Conservation (phyloP, 768 basidiomycete genomes). For the Amanita phalloides region DNA sequence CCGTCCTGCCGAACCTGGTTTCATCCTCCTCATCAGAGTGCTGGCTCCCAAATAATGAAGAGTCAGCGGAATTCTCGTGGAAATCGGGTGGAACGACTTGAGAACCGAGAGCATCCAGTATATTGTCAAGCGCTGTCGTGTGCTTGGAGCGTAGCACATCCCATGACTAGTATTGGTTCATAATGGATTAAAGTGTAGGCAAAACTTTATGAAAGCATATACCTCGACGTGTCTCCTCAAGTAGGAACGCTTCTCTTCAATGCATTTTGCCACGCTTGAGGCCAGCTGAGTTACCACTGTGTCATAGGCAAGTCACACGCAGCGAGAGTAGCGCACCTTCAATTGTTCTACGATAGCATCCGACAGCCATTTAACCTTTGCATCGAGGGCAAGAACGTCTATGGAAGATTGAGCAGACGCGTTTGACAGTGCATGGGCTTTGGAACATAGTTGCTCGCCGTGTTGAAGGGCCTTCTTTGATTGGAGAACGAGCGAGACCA, state of each 20-base stretch:
- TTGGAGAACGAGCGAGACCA: slow-evolving; percentile 67
- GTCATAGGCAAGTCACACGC: neutral
- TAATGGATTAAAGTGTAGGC: neutral
- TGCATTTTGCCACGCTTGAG: slow-evolving; percentile 58
- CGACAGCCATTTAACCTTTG: slow-evolving; percentile 70
- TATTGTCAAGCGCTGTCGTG: slow-evolving; percentile 49
- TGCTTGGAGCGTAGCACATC: slow-evolving; percentile 51
- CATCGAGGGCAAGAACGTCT: slow-evolving; percentile 69
- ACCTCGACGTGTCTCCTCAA: slow-evolving; percentile 56
- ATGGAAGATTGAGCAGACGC: slow-evolving; percentile 55
- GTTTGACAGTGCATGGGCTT: slow-evolving; percentile 52
- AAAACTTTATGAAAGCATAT: slow-evolving; percentile 9
- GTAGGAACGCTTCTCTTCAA: slow-evolving; percentile 58
- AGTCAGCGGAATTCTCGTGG: slow-evolving; percentile 52
- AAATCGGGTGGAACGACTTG: slow-evolving; percentile 75
- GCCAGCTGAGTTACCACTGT: slow-evolving; percentile 33
- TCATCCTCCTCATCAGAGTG: slow-evolving; percentile 18
- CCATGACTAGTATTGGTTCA: slow-evolving; percentile 45
- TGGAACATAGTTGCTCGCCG: slow-evolving; percentile 65
- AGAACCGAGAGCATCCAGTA: slow-evolving; percentile 62
- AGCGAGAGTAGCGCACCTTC: slow-evolving; percentile 32
- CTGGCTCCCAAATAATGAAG: slow-evolving; percentile 76
- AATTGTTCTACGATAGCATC: slow-evolving; percentile 70
- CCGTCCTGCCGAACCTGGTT: neutral
- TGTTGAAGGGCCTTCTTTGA: slow-evolving; percentile 78